These are phyloP conservation scores for Fusarium circinatum DNA, from an alignment of 2,329 filamentous ascomycete species.

Conservation along the genomic window DNA sequence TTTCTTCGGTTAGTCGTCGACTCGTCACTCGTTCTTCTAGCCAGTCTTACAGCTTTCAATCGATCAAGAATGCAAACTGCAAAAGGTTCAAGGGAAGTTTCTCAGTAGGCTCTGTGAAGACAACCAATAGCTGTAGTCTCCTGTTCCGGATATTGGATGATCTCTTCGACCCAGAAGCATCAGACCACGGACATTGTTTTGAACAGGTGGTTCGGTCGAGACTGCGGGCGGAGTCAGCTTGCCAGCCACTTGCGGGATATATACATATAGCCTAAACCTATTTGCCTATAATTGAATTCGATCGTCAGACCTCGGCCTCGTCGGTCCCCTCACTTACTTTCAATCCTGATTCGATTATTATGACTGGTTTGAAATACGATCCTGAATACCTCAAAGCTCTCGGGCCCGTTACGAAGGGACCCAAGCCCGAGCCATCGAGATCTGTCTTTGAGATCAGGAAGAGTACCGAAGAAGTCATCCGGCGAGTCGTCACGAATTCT, in stretches of 20 bases:
- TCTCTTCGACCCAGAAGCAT: not conserved
- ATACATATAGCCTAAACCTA: not conserved
- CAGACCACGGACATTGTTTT: not conserved
- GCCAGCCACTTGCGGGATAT: not conserved
- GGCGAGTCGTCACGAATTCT: not conserved
- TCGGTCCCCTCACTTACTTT: rapidly evolving
- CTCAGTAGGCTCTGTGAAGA: rapidly evolving
- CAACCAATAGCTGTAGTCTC: rapidly evolving
- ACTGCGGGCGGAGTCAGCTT: not conserved
- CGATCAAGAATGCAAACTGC: not conserved
- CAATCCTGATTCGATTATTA: not conserved
- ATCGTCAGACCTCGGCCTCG: not conserved
- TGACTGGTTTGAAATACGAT: slow-evolving; percentile 16
- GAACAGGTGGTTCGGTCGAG: no score
- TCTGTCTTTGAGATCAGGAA: not conserved
- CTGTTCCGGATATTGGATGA: not conserved
- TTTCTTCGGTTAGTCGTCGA: not conserved
- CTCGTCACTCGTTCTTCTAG: not conserved
- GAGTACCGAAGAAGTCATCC: not conserved
- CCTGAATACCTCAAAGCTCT: slow-evolving; percentile 2
- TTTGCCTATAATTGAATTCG: not conserved
- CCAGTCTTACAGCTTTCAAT: not conserved
- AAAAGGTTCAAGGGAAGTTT: rapidly evolving
- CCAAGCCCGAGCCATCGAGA: not conserved
- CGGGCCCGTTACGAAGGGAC: not conserved